A percentile compares a stretch with the other conserved stretches of the same genome.
phyloP scores from a whole-genome alignment of 108 stramenopile genomes.

The Conticribra weissflogii region DNA sequence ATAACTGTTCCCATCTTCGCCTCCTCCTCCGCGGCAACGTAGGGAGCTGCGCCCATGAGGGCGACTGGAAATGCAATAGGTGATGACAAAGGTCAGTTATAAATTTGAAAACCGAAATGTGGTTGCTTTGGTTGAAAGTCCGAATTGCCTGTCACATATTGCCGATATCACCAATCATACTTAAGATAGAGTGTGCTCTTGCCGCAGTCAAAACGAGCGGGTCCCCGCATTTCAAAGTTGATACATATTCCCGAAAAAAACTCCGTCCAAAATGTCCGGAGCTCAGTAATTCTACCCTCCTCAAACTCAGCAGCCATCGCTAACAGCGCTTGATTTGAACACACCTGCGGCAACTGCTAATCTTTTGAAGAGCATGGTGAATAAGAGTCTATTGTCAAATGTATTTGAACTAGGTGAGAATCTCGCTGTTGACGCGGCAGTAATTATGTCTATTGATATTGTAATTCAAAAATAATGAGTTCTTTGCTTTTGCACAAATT shows the following conservation, averaged over 20 bases:
- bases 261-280: no score
- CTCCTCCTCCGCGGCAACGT: slow-evolving; percentile 58
- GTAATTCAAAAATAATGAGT: no score
- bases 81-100: no score
- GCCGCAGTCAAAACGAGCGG: no score
- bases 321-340: background rate
- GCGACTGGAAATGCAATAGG: slow-evolving; percentile 52
- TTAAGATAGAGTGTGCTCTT: no score
- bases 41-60: slow-evolving; percentile 53
- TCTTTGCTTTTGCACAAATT: no score
- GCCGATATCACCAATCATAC: no score
- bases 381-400: slow-evolving; percentile 12
- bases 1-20: slow-evolving; percentile 71
- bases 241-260: background rate
- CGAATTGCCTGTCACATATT: no score
- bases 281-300: no score
- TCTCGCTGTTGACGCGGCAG: no score
- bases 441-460: no score
- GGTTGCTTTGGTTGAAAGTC: background rate
- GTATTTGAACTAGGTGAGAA: no score
- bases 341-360: slow-evolving; percentile 68
- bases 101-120: background rate
- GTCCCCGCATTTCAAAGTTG: background rate
- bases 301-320: background rate
- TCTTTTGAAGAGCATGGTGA: slow-evolving; percentile 66